Conservation (phyloP, 176 grass and related monocot species). For the Elymus sibiricus region DNA sequence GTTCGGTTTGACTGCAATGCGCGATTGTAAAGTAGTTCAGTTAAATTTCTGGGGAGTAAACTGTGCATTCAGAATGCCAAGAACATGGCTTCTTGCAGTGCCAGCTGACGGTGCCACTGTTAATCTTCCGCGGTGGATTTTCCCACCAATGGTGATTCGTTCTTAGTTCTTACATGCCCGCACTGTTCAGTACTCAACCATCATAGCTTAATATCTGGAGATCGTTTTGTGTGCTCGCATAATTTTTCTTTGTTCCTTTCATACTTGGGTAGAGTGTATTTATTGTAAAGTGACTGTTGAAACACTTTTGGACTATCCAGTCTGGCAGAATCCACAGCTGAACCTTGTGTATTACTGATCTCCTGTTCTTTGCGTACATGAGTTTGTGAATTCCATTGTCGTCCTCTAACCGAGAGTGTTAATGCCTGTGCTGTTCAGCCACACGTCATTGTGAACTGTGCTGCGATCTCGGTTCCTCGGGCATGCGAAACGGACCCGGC, state of each 20-base stretch:
- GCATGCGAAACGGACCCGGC: constrained; percentile 70
- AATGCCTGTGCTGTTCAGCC: constrained; percentile 36
- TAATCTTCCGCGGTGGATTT: background rate
- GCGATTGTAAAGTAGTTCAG: background rate
- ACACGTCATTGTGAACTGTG: constrained; percentile 81
- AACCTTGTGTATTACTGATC: background rate
- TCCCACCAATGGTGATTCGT: background rate
- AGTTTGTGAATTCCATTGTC: background rate
- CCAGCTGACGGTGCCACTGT: background rate
- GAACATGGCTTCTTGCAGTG: background rate
- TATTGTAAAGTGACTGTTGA: background rate
- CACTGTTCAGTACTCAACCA: background rate
- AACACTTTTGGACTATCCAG: background rate
- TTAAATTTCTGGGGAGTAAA: background rate
- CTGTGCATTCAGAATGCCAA: background rate
- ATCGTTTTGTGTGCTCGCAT: background rate
- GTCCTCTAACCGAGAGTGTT: background rate
- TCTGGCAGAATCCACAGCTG: background rate
- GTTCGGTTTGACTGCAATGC: background rate
- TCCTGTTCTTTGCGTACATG: background rate
- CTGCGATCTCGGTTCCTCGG: constrained; percentile 78
- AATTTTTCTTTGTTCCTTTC: background rate
- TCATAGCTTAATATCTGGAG: background rate
- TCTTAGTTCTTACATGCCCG: background rate
- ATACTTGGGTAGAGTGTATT: background rate